Conservation (phyloP, 805 yeast genomes). For the Cephaloascus albidus region DNA sequence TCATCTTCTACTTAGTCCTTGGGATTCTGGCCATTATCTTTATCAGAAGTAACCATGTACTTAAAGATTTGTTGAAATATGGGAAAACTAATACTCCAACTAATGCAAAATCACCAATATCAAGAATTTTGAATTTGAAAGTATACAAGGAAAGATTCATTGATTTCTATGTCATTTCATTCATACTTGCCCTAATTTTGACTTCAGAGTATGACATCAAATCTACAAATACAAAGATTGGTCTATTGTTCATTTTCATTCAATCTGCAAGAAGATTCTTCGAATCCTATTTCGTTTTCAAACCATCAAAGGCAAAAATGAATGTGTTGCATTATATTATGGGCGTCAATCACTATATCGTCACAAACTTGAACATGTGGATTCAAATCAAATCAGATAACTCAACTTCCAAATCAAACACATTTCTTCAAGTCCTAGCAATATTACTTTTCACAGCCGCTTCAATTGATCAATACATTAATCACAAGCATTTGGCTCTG, state of each 20-base stretch:
- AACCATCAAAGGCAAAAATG: conserved; percentile 39
- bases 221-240: conserved; percentile 12
- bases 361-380: conserved; percentile 31
- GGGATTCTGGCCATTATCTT: too few species aligned
- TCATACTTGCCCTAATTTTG: conserved; percentile 13
- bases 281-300: conserved; percentile 45
- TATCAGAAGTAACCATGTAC: too few species aligned
- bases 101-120: not conserved
- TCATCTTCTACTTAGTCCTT: too few species aligned
- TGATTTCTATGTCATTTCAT: conserved; percentile 50
- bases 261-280: conserved; percentile 48
- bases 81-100: conserved; percentile 27
- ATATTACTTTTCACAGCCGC: conserved; percentile 38
- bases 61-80: conserved; percentile 26
- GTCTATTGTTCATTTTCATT: conserved; percentile 17
- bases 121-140: conserved; percentile 17
- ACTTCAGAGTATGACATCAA: conserved; percentile 2
- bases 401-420: conserved; percentile 1
- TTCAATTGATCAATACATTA: conserved; percentile 42
- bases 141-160: conserved; percentile 57
- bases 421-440: conserved; percentile 6
- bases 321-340: conserved; percentile 58
- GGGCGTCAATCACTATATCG: conserved; percentile 51
- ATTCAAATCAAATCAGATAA: conserved; percentile 8
- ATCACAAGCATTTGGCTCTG: conserved; percentile 40